Conservation (phyloP, 2,329 filamentous ascomycete genomes). For the Pyricularia grisea region DNA sequence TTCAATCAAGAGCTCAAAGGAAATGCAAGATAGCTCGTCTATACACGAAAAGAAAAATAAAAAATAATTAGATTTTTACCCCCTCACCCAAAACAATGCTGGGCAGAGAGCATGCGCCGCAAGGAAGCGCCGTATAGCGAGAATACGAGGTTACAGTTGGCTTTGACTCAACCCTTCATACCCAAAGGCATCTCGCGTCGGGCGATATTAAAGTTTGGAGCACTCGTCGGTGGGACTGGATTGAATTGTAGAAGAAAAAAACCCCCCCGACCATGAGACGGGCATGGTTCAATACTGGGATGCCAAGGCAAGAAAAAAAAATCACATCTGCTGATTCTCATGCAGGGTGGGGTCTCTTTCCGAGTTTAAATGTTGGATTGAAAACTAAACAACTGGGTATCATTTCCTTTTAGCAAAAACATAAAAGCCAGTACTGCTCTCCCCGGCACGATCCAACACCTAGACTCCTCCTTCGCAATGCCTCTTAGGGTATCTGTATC, state of each 20-base stretch:
- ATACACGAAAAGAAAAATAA: no score
- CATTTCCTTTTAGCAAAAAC: not conserved
- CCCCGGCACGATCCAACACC: not conserved
- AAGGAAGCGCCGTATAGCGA: no score
- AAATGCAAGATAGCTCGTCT: no score
- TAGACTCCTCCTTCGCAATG: not conserved
- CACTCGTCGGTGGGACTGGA: not conserved
- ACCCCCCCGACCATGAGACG: not conserved
- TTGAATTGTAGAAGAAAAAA: not conserved
- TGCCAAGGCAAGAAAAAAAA: not conserved
- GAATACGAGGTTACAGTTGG: not conserved
- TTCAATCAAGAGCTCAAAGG: no score
- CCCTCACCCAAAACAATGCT: no score
- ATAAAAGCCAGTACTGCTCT: not conserved
- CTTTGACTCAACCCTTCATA: not conserved
- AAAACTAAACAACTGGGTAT: conserved; percentile 1
- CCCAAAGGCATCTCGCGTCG: not conserved
- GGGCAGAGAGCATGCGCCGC: no score
- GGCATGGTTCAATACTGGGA: not conserved
- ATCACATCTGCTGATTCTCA: not conserved
- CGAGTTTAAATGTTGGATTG: not conserved
- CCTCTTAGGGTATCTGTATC: not conserved
- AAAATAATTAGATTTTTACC: no score
- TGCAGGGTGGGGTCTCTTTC: not conserved
- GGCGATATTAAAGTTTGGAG: not conserved